phyloP scores from a whole-genome alignment of 345 rosid genomes.

The Melaleuca quinquenervia region DNA sequence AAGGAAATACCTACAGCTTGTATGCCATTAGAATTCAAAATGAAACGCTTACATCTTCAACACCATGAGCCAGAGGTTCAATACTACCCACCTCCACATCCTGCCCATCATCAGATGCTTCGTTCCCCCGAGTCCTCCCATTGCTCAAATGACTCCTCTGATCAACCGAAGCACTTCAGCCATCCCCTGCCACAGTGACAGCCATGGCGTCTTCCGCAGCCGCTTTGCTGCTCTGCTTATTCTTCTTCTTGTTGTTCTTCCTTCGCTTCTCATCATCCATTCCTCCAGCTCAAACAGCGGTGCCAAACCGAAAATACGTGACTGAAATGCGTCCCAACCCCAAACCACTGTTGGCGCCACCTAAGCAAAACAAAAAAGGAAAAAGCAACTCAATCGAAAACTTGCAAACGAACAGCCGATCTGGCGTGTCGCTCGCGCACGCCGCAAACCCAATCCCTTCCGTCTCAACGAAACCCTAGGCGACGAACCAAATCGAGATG shows the following conservation, averaged over 20 bases:
- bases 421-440: background rate
- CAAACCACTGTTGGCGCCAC: background rate
- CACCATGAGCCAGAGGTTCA: background rate
- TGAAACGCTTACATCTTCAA: background rate
- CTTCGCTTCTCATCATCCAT: constrained; percentile 2
- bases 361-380: background rate
- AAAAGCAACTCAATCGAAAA: background rate
- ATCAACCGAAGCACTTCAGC: constrained; percentile 3
- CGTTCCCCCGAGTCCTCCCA: constrained; percentile 2
- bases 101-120: background rate
- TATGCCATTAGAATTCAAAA: constrained; percentile 7
- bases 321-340: background rate
- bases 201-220: background rate
- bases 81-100: background rate
- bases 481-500: background rate
- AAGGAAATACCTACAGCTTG: constrained; percentile 19
- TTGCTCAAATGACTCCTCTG: constrained; percentile 11
- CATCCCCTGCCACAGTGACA: background rate
- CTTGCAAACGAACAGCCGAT: background rate
- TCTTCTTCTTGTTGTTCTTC: constrained; percentile 9
- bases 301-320: background rate
- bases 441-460: background rate
- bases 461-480: background rate
- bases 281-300: background rate
- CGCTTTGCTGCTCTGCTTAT: constrained; percentile 1